Evolutionary conservation across 345 rosid species (phyloP).

Genomic region (Aethionema arabicum): DNA sequence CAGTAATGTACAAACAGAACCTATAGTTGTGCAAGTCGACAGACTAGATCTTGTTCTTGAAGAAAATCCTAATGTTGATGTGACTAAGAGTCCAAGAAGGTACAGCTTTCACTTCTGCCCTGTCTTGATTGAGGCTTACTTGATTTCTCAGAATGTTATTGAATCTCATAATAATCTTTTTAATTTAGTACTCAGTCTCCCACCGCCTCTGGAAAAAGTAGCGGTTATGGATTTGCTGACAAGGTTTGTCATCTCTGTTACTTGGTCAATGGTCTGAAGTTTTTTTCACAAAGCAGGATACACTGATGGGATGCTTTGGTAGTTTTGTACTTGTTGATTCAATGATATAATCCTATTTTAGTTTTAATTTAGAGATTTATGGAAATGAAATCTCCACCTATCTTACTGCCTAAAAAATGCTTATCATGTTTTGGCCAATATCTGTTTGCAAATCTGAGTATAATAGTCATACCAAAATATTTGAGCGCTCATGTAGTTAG

Average conservation of each 20-base stretch:
- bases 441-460: constrained; percentile 1
- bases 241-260: constrained; percentile 58
- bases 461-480: neutral
- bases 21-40: constrained; percentile 87
- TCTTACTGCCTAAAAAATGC: neutral
- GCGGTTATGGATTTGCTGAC: constrained; percentile 97
- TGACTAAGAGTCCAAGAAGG: constrained; percentile 63
- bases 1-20: constrained; percentile 87
- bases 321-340: neutral
- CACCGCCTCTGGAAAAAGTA: constrained; percentile 62
- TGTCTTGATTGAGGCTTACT: constrained; percentile 6
- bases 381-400: neutral
- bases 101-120: constrained; percentile 28
- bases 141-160: neutral
- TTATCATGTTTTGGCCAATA: constrained; percentile 2
- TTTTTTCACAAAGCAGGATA: neutral
- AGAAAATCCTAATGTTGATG: constrained; percentile 75
- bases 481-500: constrained; percentile 3
- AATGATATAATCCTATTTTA: constrained; percentile 12
- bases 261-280: constrained; percentile 2
- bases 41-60: constrained; percentile 93
- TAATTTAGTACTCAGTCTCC: constrained; percentile 59
- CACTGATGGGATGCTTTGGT: neutral
- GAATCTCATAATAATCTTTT: neutral
- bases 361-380: constrained; percentile 2